Base-by-base conservation (phyloP, 345 rosid genomes). In the Lepidium africanum region DNA sequence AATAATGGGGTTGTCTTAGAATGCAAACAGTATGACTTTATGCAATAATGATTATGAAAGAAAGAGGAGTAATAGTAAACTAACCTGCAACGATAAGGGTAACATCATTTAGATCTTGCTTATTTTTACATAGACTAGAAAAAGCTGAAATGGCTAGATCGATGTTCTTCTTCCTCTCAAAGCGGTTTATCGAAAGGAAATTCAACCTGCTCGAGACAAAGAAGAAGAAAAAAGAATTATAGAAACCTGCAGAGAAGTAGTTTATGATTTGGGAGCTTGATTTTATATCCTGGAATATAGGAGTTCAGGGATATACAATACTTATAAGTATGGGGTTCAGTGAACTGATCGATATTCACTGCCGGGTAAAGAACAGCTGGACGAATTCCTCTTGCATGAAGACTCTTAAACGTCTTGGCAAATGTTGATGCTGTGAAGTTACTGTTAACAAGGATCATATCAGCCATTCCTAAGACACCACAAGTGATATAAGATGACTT, bases 341-440 rank as follows among this genome's bases (percentile, higher is more conserved):
- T 67, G 77, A 89, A 94, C 81, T 88, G 97, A 38, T 86, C 85
- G 66, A 89, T 76, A 67, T 84, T 85, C 72, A 94, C 99, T 10
- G 96, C 95, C 4, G 97, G 97, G 78, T 88, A 78, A 51, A 94
- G 95, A 77, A 94, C 92, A 46, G 84, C 87, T 14, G 97, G 95
- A 53, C 35, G 82, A 60, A 83, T 70, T 79, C 95, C 91, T 72
- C 63, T 79, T 42, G 85, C 81, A 81, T 86, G 81, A 69, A 91
- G 91, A 77, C 68, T 66, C 84, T 81, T 86, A 80, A 94, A 88
- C 62, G 97, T 94, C n/a, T 74, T 85, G 0, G 87, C 95, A 73
- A 94, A 94, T 11, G 89, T 89, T 66, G 83, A 77, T 61, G 95
- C 96, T 4, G 97, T 91, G 77, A 94, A 94, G 56, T 75, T 82